A percentile compares a stretch with the other conserved stretches of the same genome.
Evolutionary conservation across 2,329 filamentous ascomycete genomes (phyloP).

Genomic region (Colletotrichum zoysiae): DNA sequence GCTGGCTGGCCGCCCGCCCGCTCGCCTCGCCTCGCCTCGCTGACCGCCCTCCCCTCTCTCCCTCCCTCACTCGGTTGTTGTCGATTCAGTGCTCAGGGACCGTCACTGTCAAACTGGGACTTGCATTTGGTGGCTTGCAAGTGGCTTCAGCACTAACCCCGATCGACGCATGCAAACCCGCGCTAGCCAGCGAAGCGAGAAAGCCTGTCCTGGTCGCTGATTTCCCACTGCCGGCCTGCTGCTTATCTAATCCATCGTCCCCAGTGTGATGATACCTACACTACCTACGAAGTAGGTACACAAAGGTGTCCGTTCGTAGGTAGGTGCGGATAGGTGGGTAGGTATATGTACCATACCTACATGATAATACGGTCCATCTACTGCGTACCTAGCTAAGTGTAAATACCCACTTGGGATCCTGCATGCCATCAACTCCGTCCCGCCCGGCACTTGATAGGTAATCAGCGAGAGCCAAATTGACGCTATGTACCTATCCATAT

Average conservation of each 20-base stretch:
- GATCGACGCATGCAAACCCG: neutral
- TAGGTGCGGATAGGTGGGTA: too few relatives aligned
- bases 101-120: slow-evolving; percentile 36
- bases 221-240: slow-evolving; percentile 4
- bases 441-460: slow-evolving; percentile 12
- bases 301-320: too few relatives aligned
- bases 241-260: slow-evolving; percentile 25
- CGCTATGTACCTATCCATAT: too few relatives aligned
- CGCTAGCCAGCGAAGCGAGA: neutral
- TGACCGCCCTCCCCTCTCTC: too few relatives aligned
- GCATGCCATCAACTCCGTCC: slow-evolving; percentile 15
- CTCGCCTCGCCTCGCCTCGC: too few relatives aligned
- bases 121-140: slow-evolving; percentile 35
- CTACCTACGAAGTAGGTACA: too few relatives aligned
- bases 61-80: neutral
- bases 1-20: neutral
- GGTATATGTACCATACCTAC: too few relatives aligned
- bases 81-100: slow-evolving; percentile 4
- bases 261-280: neutral
- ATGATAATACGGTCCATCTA: too few relatives aligned
- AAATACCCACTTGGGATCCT: neutral
- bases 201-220: neutral
- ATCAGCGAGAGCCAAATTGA: neutral
- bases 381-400: too few relatives aligned
- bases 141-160: slow-evolving; percentile 9